Percentiles rank a stretch among this genome's conserved stretches.
These are phyloP conservation scores for Pelargonium fulgidum DNA, from an alignment of 441 rosid genomes.

Conservation along the genomic window DNA sequence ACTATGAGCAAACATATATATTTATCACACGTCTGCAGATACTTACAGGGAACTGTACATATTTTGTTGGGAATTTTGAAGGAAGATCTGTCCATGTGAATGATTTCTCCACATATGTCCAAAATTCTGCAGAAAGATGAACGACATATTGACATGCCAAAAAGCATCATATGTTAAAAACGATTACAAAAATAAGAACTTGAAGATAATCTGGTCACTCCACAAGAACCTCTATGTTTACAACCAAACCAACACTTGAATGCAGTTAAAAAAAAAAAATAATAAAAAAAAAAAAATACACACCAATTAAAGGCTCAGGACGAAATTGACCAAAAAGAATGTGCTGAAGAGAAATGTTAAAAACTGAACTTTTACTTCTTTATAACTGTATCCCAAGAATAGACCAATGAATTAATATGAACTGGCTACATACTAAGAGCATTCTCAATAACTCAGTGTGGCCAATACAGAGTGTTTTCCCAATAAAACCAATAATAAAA, in stretches of 20 bases:
- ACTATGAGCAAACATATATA: conserved; percentile 6
- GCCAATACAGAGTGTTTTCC: background rate
- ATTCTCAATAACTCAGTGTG: background rate
- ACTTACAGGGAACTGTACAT: conserved; percentile 93
- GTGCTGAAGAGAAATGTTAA: no score
- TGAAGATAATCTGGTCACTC: background rate
- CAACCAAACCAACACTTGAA: background rate
- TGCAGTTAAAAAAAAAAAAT: no score
- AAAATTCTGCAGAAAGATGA: conserved; percentile 57
- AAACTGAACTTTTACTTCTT: no score
- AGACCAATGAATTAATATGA: background rate
- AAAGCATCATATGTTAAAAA: conserved; percentile 2
- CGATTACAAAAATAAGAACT: background rate
- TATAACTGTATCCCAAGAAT: background rate
- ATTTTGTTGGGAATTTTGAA: conserved; percentile 88
- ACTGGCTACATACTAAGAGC: no score
- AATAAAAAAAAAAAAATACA: no score
- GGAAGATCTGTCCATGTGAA: conserved; percentile 94
- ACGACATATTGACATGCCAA: conserved; percentile 10
- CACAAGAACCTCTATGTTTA: background rate
- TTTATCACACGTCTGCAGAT: conserved; percentile 13
- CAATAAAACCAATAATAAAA: background rate
- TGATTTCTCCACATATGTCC: conserved; percentile 93
- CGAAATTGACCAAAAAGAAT: no score
- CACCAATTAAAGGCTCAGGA: no score